Conservation (phyloP, 163 green algal species). For the Scenedesmus sp. region DNA sequence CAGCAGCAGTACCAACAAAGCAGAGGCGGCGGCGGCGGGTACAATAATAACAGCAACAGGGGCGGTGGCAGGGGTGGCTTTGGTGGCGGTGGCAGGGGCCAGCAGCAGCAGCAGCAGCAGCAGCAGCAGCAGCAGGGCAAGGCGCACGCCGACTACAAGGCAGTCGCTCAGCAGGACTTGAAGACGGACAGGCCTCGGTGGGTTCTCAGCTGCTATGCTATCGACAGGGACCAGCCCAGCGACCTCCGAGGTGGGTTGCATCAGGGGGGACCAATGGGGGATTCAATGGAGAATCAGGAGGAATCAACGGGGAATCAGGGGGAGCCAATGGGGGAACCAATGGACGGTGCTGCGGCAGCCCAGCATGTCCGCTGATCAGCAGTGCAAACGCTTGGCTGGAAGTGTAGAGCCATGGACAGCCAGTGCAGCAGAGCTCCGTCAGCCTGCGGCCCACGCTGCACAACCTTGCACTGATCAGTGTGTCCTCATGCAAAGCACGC, state of each 20-base stretch:
- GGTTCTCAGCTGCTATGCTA: constrained; percentile 49
- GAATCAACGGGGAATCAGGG: too few species aligned
- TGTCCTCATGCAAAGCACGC: too few species aligned
- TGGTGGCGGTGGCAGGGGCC: not conserved
- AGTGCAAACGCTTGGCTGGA: not conserved
- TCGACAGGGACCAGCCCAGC: constrained; percentile 24
- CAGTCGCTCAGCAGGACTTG: constrained; percentile 28
- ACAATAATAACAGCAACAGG: not conserved
- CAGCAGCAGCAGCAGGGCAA: not conserved
- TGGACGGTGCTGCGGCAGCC: too few species aligned
- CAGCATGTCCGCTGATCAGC: not conserved
- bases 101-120: constrained; percentile 15
- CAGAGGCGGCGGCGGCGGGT: not conserved
- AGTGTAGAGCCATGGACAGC: not conserved
- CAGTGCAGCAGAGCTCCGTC: too few species aligned
- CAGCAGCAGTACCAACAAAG: constrained; percentile 12
- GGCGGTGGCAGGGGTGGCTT: constrained; percentile 2
- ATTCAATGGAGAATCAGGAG: too few species aligned
- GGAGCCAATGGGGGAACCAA: too few species aligned
- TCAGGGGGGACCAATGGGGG: too few species aligned
- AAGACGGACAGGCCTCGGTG: constrained; percentile 34
- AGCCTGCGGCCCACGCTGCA: too few species aligned
- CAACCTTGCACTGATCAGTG: too few species aligned
- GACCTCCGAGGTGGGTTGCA: constrained; percentile 30
- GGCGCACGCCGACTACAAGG: constrained; percentile 32